Percentiles rank a stretch among this genome's conserved stretches.
Evolutionary conservation across 169 alveolate species (phyloP).

Genomic region (Babesia sp.): DNA sequence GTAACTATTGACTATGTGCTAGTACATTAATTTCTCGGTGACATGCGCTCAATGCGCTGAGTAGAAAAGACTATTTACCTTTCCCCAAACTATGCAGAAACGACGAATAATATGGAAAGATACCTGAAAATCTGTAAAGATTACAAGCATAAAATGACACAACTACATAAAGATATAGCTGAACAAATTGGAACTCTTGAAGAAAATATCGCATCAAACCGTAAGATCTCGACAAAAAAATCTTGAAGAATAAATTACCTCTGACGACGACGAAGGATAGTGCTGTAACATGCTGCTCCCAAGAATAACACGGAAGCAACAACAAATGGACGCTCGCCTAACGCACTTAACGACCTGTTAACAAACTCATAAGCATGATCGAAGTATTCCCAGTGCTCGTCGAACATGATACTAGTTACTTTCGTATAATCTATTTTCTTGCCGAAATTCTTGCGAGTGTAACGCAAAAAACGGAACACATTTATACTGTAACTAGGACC

Average conservation of each 20-base stretch:
- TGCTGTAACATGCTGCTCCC: not conserved
- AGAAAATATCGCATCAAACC: not conserved
- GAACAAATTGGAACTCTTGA: not conserved
- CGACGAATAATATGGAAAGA: constrained; percentile 7
- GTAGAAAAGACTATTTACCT: not conserved
- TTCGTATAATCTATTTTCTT: constrained; percentile 18
- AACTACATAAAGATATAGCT: constrained; percentile 11
- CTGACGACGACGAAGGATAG: not conserved
- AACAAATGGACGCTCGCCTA: not conserved
- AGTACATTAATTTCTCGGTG: no score
- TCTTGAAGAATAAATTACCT: not conserved
- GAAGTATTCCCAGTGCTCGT: not conserved
- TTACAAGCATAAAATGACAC: not conserved
- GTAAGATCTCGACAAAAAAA: not conserved
- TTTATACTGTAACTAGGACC: constrained; percentile 6
- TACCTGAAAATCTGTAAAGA: not conserved
- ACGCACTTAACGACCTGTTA: not conserved
- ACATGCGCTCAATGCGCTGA: not conserved
- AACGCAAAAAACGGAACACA: constrained; percentile 16
- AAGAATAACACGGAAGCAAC: constrained; percentile 15
- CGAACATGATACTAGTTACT: not conserved
- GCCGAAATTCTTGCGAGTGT: not conserved
- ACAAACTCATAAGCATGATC: constrained; percentile 3
- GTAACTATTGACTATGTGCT: constrained; percentile 7
- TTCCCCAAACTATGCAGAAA: constrained; percentile 7